A percentile compares a stretch with the other conserved stretches of the same genome.
Conservation (phyloP, 2,329 filamentous ascomycete species). For the Hypomyces perniciosus region DNA sequence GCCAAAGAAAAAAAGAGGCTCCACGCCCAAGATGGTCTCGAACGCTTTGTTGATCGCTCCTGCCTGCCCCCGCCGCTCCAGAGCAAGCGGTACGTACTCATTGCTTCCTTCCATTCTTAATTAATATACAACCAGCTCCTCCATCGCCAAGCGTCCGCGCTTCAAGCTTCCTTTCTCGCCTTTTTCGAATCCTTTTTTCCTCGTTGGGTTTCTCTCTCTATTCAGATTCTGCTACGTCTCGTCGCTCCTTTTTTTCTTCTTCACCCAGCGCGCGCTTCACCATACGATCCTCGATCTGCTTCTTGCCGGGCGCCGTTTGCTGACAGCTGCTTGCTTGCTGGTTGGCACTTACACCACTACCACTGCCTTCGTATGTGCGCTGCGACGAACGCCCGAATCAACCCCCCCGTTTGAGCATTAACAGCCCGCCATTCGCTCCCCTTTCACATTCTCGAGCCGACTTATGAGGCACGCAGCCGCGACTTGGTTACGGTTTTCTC, state of each 20-base stretch:
- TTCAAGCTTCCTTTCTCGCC: constrained; percentile 8
- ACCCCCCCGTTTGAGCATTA: neutral
- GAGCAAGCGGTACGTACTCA: no score
- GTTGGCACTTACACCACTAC: no score
- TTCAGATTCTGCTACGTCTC: neutral
- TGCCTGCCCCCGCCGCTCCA: neutral
- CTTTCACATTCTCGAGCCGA: neutral
- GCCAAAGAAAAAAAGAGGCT: constrained; percentile 7
- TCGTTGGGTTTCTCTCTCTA: neutral
- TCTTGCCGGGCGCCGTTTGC: neutral
- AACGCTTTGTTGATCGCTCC: constrained; percentile 8
- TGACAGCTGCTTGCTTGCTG: neutral
- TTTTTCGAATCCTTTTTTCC: constrained; percentile 6
- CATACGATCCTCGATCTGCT: neutral
- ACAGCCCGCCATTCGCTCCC: neutral
- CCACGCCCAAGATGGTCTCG: constrained; percentile 13
- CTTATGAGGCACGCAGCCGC: constrained; percentile 1
- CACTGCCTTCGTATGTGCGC: constrained; percentile 1
- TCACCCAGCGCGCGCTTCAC: neutral
- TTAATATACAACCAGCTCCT: constrained; percentile 13
- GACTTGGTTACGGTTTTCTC: neutral
- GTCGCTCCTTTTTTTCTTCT: neutral
- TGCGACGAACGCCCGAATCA: neutral
- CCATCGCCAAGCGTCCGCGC: constrained; percentile 11
- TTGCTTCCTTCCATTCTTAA: constrained; percentile 5